phyloP scores from a whole-genome alignment of 495 filamentous ascomycete genomes.

The Mytilinidion resinicola region DNA sequence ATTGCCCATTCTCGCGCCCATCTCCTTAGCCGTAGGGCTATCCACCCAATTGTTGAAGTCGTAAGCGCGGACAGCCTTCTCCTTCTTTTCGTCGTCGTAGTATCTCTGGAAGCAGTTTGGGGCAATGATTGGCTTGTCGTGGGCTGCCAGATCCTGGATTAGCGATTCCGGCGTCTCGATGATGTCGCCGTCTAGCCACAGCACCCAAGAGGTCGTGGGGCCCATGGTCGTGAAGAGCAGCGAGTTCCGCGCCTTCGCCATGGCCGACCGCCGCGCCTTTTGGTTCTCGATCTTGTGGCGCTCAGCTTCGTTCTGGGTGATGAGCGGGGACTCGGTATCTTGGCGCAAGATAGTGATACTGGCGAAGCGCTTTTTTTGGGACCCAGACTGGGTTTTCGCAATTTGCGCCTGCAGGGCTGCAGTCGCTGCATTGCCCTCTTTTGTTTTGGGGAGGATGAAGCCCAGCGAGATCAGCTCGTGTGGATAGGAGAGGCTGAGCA shows the following conservation, averaged over 20 bases:
- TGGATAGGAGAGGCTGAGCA: conserved; percentile 77
- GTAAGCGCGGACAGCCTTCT: conserved; percentile 72
- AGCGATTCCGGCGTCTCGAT: conserved; percentile 78
- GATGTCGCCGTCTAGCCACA: conserved; percentile 93
- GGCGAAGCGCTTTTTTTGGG: conserved; percentile 75
- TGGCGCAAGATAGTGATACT: conserved; percentile 90
- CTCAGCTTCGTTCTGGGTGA: conserved; percentile 78
- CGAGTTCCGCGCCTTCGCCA: conserved; percentile 89
- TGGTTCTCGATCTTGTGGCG: conserved; percentile 86
- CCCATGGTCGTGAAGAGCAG: conserved; percentile 96
- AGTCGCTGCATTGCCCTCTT: conserved; percentile 79
- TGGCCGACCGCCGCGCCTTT: conserved; percentile 76
- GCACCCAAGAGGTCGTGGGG: conserved; percentile 87
- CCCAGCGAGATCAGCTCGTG: conserved; percentile 90
- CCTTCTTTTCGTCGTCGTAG: conserved; percentile 62
- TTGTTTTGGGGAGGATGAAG: conserved; percentile 92
- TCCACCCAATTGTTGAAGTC: conserved; percentile 98
- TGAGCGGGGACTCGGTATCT: conserved; percentile 80
- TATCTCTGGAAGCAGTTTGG: conserved; percentile 94
- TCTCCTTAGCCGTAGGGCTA: conserved; percentile 62
- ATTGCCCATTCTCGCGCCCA: conserved; percentile 70
- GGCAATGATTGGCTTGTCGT: conserved; percentile 82
- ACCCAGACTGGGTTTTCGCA: conserved; percentile 70
- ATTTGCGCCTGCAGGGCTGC: conserved; percentile 76
- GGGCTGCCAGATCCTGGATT: conserved; percentile 85